Base-by-base conservation (phyloP, 805 yeast genomes). In the Starmerella gropengiesseri region DNA sequence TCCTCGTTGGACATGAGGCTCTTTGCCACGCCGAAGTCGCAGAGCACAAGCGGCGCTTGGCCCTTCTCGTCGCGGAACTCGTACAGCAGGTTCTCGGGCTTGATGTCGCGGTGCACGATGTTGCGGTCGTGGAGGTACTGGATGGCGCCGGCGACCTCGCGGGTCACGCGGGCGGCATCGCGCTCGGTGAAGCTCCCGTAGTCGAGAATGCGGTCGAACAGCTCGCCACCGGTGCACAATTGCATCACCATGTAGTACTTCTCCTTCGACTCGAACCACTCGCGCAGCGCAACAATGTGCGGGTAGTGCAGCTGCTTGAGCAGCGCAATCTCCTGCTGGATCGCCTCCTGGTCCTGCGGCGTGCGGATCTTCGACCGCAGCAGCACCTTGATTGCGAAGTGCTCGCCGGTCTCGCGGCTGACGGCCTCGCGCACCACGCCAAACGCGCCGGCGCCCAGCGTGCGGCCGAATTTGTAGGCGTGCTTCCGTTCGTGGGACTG, bases 1-100 rank as follows among this genome's bases (percentile, higher is more conserved):
- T 81, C 84, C 52, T 75, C 72, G 3, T 75, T 70, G 11, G 68
- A 60, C 45, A 69, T 67, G 50, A 89, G 65, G 53, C 74, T 71
- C 60, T 84, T 84, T 26, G 97, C 95, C 48, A 89, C 91, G 38
- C 98, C 98, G 61, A 89, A 89, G 64, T 89, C 98, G 1, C 96
- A 95, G 50, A 89, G 67, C 9, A 87, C 95, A 27, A 89, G 69
- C 42, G 74, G 77, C 7, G 94, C 78, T 48, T 77, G 69, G 12
- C 68, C 71, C n/a, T 68, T 74, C 2, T 61, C 57, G n/a, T 73
- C 67, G 38, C 83, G 62, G 40, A 40, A 38, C 32, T 40, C 49
- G 58, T 84, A 87, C 37, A 89, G 68, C 36, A 89, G 72, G 62
- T 89, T 89, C 60, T 89, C 98, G 3, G 97, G 97, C 63, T 89